phyloP scores from a whole-genome alignment of 2,329 filamentous ascomycete genomes.

The Ceratocystiopsis minuta region DNA sequence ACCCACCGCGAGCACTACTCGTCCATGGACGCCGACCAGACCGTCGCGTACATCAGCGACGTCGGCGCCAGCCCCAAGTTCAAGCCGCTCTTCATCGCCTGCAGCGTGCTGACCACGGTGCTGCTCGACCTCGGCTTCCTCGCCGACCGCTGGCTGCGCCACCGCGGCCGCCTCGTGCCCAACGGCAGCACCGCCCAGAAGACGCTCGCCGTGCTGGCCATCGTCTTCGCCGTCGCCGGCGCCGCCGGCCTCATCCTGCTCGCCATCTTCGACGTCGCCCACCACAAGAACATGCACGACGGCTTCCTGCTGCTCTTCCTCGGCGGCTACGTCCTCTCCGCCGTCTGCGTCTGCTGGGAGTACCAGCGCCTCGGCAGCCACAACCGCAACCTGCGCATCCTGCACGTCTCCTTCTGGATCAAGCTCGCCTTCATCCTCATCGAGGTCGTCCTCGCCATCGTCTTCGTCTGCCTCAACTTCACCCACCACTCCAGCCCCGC shows the following conservation, averaged over 20 bases:
- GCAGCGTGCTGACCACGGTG: conserved; percentile 52
- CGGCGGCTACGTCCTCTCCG: conserved; percentile 65
- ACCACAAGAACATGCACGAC: conserved; percentile 50
- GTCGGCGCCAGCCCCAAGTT: conserved; percentile 37
- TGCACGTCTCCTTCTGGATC: conserved; percentile 67
- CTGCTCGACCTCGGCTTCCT: conserved; percentile 68
- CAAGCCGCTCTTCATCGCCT: conserved; percentile 63
- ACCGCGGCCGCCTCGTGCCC: conserved; percentile 57
- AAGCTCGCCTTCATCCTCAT: conserved; percentile 73
- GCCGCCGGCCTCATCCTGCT: conserved; percentile 67
- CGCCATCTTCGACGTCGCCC: conserved; percentile 68
- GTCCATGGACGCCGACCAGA: conserved; percentile 39
- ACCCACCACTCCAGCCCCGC: conserved; percentile 39
- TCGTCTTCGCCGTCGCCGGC: conserved; percentile 54
- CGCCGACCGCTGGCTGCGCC: conserved; percentile 69
- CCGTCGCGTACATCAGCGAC: conserved; percentile 57
- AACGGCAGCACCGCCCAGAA: conserved; percentile 50
- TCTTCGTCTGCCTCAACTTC: conserved; percentile 45
- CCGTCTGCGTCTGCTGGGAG: conserved; percentile 77
- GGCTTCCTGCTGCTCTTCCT: conserved; percentile 72
- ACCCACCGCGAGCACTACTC: conserved; percentile 35
- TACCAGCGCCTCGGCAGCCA: conserved; percentile 72
- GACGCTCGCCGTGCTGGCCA: conserved; percentile 39
- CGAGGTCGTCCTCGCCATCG: conserved; percentile 55
- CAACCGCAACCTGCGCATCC: conserved; percentile 55